A percentile compares a stretch with the other conserved stretches of the same genome.
Evolutionary conservation across 2,329 filamentous ascomycete genomes (phyloP).

Genomic region (Ophiocordyceps camponoti-floridani): DNA sequence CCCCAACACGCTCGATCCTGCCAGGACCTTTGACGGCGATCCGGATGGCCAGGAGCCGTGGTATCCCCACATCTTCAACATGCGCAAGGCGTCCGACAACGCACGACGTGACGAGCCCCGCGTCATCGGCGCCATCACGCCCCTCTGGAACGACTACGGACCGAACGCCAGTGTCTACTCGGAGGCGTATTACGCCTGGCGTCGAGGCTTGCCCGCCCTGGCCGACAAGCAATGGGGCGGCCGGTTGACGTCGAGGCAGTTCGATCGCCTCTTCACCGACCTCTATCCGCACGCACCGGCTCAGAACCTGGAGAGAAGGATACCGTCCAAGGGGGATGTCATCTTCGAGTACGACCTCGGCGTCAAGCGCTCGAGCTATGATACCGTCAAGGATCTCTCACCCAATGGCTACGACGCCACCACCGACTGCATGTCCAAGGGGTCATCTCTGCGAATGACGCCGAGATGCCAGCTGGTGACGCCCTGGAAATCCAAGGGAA

Average conservation of each 20-base stretch:
- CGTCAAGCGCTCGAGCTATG: not conserved
- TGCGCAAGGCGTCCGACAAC: conserved; percentile 5
- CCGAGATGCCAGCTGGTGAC: conserved; percentile 23
- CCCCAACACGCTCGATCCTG: conserved; percentile 25
- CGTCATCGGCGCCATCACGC: conserved; percentile 7
- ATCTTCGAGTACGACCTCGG: conserved; percentile 3
- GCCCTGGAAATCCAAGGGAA: conserved; percentile 31
- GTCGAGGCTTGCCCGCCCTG: conserved; percentile 7
- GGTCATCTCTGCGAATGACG: conserved; percentile 13
- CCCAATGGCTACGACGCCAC: conserved; percentile 9
- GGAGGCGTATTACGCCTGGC: conserved; percentile 10
- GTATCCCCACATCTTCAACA: conserved; percentile 8
- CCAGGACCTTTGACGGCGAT: conserved; percentile 14
- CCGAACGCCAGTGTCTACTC: conserved; percentile 8
- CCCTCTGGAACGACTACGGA: conserved; percentile 10
- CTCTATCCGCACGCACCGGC: conserved; percentile 4
- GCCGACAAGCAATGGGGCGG: conserved; percentile 12
- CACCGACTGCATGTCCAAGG: conserved; percentile 15
- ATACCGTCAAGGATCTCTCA: conserved; percentile 1
- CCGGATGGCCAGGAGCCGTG: conserved; percentile 4
- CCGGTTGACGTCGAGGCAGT: not conserved
- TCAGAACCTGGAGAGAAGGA: conserved; percentile 6
- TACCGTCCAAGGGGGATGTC: conserved; percentile 3
- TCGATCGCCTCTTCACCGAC: not conserved
- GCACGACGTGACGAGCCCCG: conserved; percentile 3